These are phyloP conservation scores for Phytophthora pluvialis DNA, from an alignment of 352 stramenopile genomes.

Conservation along the genomic window DNA sequence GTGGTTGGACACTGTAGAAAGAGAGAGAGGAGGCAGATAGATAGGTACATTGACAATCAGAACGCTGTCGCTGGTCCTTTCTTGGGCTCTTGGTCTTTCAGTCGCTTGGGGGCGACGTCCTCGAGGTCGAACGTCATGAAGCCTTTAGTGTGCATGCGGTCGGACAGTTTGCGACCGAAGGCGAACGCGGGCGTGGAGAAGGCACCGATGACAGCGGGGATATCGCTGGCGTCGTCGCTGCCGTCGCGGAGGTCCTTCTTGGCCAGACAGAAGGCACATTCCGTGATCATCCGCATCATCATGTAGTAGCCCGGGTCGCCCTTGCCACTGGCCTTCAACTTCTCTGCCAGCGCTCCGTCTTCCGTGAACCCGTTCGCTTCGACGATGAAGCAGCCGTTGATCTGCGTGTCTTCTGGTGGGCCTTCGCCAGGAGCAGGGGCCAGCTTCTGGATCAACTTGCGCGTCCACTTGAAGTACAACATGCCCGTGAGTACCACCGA, in stretches of 20 bases:
- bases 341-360: conserved; percentile 33
- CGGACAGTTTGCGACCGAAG: too few relatives aligned
- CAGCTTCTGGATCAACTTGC: conserved; percentile 59
- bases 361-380: conserved; percentile 48
- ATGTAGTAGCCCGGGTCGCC: conserved; percentile 50
- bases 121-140: conserved; percentile 46
- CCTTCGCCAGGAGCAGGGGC: conserved; percentile 72
- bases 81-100: conserved; percentile 4
- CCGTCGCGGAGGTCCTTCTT: conserved; percentile 21
- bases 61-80: conserved; percentile 18
- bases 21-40: too few relatives aligned
- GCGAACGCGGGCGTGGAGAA: conserved; percentile 39
- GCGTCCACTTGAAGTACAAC: conserved; percentile 54
- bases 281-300: conserved; percentile 41
- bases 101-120: neutral
- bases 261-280: conserved; percentile 49
- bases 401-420: conserved; percentile 66
- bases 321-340: conserved; percentile 16
- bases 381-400: conserved; percentile 67
- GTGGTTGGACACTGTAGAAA: too few relatives aligned
- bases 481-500: conserved; percentile 28
- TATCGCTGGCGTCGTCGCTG: conserved; percentile 14
- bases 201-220: conserved; percentile 24
- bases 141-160: too few relatives aligned
- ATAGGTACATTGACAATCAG: too few relatives aligned